Evolutionary conservation across 495 filamentous ascomycete genomes (phyloP).

Genomic region (Cercophora scortea): DNA sequence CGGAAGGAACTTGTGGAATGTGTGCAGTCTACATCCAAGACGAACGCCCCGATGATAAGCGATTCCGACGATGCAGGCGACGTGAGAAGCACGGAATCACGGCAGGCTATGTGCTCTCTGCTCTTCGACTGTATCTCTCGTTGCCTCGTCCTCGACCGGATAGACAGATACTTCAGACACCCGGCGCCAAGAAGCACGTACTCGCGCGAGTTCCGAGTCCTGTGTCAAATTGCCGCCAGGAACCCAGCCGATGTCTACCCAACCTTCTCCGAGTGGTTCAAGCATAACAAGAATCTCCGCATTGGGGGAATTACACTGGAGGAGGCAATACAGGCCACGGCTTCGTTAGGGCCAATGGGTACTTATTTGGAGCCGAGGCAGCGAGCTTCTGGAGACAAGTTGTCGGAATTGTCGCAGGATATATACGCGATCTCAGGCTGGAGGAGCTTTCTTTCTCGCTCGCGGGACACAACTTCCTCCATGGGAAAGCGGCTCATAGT

Average conservation of each 20-base stretch:
- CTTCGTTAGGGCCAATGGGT: neutral
- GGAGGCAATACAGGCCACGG: neutral
- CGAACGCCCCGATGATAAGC: neutral
- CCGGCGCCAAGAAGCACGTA: neutral
- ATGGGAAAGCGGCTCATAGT: constrained; percentile 3
- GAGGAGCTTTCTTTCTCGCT: neutral
- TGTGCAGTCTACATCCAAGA: neutral
- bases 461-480: neutral
- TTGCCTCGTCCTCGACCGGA: constrained; percentile 1
- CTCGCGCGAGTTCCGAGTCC: neutral
- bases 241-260: neutral
- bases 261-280: constrained; percentile 1
- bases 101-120: neutral
- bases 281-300: neutral
- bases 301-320: neutral
- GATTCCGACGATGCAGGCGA: neutral
- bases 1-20: neutral
- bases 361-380: too few species aligned
- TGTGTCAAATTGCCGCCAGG: neutral
- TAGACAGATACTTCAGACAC: neutral
- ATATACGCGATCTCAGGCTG: neutral
- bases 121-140: neutral
- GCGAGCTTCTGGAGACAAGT: too few species aligned
- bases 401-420: too few species aligned
- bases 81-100: neutral